These are phyloP conservation scores for Diplodia corticola DNA, from an alignment of 2,329 filamentous ascomycete genomes.

Conservation along the genomic window DNA sequence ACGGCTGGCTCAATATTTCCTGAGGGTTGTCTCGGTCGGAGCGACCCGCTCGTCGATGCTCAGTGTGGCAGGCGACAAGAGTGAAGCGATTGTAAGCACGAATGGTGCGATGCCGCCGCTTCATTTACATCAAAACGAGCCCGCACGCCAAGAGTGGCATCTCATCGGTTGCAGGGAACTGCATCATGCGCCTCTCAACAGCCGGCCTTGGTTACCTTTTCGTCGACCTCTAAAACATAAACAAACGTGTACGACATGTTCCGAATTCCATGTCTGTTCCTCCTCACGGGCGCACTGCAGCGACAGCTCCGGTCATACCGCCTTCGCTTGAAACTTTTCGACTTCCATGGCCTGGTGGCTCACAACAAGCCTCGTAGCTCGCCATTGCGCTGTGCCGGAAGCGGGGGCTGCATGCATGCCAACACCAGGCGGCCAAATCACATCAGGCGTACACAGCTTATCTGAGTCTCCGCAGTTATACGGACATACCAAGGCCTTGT, in stretches of 20 bases:
- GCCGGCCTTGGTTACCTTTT: neutral
- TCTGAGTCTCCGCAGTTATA: neutral
- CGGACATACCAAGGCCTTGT: constrained; percentile 9
- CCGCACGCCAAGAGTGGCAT: constrained; percentile 3
- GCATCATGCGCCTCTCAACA: constrained; percentile 8
- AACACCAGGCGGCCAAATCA: neutral
- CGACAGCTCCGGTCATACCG: neutral
- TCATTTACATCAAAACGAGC: neutral
- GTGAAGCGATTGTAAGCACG: neutral
- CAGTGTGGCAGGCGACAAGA: constrained; percentile 8
- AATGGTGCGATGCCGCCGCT: constrained; percentile 11
- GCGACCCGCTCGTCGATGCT: neutral
- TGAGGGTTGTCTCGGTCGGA: neutral
- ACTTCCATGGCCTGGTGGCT: neutral
- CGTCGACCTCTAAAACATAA: neutral
- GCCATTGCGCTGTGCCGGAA: neutral
- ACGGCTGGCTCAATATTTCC: neutral
- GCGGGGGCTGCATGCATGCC: neutral
- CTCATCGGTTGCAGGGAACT: neutral
- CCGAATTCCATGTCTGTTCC: neutral
- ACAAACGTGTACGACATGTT: neutral
- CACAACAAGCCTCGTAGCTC: constrained; percentile 10
- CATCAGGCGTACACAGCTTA: neutral
- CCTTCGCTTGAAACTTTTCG: neutral
- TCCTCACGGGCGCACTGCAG: neutral